Evolutionary conservation across 192 early-diverging fungal genomes (phyloP).

Genomic region (Linnemannia elongata): DNA sequence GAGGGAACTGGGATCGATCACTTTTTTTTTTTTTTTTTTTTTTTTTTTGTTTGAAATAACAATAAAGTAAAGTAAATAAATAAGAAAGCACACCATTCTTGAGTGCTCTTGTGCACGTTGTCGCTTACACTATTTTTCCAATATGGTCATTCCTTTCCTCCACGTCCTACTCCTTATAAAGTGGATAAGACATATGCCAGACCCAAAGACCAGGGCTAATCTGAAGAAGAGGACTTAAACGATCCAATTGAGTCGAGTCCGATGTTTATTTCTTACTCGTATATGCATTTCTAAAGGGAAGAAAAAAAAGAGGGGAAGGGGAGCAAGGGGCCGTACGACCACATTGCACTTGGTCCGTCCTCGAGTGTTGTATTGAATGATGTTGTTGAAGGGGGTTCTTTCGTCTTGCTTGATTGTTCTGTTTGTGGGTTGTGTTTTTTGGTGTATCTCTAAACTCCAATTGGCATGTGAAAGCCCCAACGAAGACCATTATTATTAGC

Average conservation of each 20-base stretch:
- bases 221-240: background rate
- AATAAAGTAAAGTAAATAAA: background rate
- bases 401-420: background rate
- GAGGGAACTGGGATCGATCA: background rate
- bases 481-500: background rate
- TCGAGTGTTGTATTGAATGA: background rate
- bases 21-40: background rate
- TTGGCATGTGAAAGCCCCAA: conserved; percentile 38
- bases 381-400: background rate
- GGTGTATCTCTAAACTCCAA: background rate
- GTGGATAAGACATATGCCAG: conserved; percentile 5
- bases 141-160: conserved; percentile 7
- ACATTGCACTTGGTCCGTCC: conserved; percentile 32
- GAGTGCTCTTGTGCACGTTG: conserved; percentile 26
- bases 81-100: conserved; percentile 25
- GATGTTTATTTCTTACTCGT: background rate
- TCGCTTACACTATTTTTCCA: background rate
- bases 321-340: background rate
- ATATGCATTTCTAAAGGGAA: background rate
- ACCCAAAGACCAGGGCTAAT: background rate
- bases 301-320: background rate
- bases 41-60: background rate
- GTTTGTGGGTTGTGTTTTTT: background rate
- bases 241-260: conserved; percentile 9
- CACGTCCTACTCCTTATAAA: conserved; percentile 14